A percentile compares a stretch with the other conserved stretches of the same genome.
phyloP scores from a whole-genome alignment of 306 rosid genomes.

The Macrotyloma uniflorum region DNA sequence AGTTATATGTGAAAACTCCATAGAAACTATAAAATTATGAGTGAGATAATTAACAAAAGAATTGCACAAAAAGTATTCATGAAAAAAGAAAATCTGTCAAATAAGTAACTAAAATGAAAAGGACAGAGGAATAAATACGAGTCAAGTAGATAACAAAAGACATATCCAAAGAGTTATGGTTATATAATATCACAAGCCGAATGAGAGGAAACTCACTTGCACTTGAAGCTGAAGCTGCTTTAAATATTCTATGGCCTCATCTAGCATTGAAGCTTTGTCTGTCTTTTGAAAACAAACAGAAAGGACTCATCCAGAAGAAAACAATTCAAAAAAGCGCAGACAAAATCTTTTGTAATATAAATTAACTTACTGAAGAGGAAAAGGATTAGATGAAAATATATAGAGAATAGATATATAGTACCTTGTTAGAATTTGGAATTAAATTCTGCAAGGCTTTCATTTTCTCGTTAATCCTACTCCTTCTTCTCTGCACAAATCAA shows the following conservation, averaged over 20 bases:
- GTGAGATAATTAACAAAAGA: neutral
- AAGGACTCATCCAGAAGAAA: neutral
- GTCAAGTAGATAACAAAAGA: neutral
- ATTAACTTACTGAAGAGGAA: neutral
- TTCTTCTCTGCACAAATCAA: slow-evolving; percentile 75
- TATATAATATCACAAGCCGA: slow-evolving; percentile 10
- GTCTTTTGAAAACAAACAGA: slow-evolving; percentile 59
- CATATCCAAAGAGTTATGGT: neutral
- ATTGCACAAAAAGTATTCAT: neutral
- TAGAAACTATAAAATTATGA: neutral
- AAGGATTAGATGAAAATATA: neutral
- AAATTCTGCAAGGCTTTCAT: slow-evolving; percentile 91
- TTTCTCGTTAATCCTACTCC: slow-evolving; percentile 93
- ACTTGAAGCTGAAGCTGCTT: slow-evolving; percentile 99
- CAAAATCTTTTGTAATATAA: neutral
- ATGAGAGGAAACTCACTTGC: slow-evolving; percentile 50
- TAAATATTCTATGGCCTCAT: slow-evolving; percentile 92
- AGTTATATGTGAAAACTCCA: neutral
- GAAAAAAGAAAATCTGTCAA: neutral
- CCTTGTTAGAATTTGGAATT: slow-evolving; percentile 98
- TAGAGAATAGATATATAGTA: slow-evolving; percentile 11
- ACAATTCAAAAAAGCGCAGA: neutral
- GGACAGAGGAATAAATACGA: neutral
- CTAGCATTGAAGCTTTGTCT: slow-evolving; percentile 97
- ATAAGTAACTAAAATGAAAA: neutral